Percentiles rank a stretch among this genome's conserved stretches.
phyloP scores from a whole-genome alignment of 2,329 filamentous ascomycete genomes.

The Pseudocercospora fuligena region DNA sequence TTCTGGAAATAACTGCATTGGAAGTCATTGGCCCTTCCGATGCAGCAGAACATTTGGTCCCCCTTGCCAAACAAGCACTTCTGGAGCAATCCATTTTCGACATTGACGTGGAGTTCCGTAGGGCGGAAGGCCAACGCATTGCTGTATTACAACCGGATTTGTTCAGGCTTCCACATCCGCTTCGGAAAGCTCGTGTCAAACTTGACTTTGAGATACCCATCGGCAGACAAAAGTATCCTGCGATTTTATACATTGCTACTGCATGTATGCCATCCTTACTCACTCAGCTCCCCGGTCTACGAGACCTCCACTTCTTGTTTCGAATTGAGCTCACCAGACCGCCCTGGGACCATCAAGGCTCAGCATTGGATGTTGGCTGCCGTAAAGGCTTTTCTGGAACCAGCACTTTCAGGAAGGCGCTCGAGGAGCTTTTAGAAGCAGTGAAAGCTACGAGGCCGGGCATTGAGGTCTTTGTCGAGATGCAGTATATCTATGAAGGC shows the following conservation, averaged over 20 bases:
- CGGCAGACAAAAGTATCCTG: slow-evolving; percentile 22
- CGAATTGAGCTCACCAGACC: slow-evolving; percentile 18
- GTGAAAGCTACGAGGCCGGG: slow-evolving; percentile 6
- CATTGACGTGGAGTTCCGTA: slow-evolving; percentile 16
- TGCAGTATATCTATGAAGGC: slow-evolving; percentile 20
- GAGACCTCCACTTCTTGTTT: slow-evolving; percentile 17
- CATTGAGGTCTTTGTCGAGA: slow-evolving; percentile 18
- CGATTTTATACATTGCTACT: slow-evolving; percentile 19
- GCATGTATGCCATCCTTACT: slow-evolving; percentile 22
- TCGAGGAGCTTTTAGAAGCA: slow-evolving; percentile 21
- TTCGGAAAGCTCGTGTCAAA: slow-evolving; percentile 14
- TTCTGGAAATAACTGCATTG: slow-evolving; percentile 10
- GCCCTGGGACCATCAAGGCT: slow-evolving; percentile 19
- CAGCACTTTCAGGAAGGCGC: slow-evolving; percentile 18
- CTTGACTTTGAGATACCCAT: slow-evolving; percentile 20
- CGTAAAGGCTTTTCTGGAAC: slow-evolving; percentile 24
- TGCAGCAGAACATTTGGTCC: slow-evolving; percentile 8
- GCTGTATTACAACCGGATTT: slow-evolving; percentile 12
- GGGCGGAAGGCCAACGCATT: slow-evolving; percentile 13
- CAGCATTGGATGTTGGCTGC: slow-evolving; percentile 17
- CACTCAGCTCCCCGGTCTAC: slow-evolving; percentile 20
- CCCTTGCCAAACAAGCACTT: slow-evolving; percentile 17
- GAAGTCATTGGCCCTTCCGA: slow-evolving; percentile 16
- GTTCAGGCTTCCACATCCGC: slow-evolving; percentile 13
- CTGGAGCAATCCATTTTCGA: slow-evolving; percentile 20